Evolutionary conservation across 2,329 filamentous ascomycete species (phyloP), one percentile per base, ranked within the genome.

Genomic region (Cryphonectria parasitica): DNA sequence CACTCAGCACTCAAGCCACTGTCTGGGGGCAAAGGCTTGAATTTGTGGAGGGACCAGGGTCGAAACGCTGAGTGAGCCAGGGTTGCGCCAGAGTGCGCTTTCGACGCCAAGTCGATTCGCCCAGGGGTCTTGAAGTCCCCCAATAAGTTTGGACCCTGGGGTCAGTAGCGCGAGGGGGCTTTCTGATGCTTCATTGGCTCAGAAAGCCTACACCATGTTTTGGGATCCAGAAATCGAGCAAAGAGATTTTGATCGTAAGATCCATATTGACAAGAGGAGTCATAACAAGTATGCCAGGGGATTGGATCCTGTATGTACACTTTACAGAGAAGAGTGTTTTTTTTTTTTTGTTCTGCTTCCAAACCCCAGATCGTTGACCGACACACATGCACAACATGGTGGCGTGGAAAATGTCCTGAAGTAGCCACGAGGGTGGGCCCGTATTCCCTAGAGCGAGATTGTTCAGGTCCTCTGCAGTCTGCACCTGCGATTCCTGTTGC

Each of bases 381-480:
- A 56, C 52, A 56, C 43, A 8, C 43, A 49, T 19, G 25, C 52
- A 19, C 15, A 7, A 19, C 15, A 7, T 60, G 31, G 66, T 70
- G 61, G 70, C 61, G 61, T 63, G 41, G 41, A 17, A 22, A 64
- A 60, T 68, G 28, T 68, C 68, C 64, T 22, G 60, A 68, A 61
- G 56, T 28, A 43, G 62, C 39, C 8, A 54, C 65, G 61, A 34
- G 31, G 34, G 62, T 66, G 67, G 68, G 71, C 56, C 56, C 62
- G 25, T 31, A 45, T 66, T 39, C 19, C 61, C 43, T 43, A 60
- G 34, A 56, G 52, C 68, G 68, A 72, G 54, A 72, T 72, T 72
- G 66, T 56, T 68, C 68, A 72, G 71, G 68, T 70, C 43, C 60
- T 66, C 58, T 66, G 70, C 70, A 72, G 70, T 56, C 58, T 45